Conservation (phyloP, 768 basidiomycete species). For the Strobilomyces dryophilus region DNA sequence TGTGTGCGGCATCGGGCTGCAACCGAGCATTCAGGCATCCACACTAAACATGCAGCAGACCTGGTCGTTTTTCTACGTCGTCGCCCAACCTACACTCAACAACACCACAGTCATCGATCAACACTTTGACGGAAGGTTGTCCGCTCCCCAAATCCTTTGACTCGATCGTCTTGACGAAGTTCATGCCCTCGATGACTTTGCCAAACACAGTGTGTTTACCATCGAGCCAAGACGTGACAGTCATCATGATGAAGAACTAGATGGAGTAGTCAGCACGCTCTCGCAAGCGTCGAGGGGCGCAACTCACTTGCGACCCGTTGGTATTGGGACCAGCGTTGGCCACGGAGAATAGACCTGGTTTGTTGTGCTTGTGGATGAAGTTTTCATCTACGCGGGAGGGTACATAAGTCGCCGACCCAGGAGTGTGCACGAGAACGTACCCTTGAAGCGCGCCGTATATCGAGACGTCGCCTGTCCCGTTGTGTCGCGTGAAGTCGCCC, state of each 20-base stretch:
- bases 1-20: too few species aligned
- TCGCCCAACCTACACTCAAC: conserved; percentile 27
- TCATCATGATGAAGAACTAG: conserved; percentile 78
- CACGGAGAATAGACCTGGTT: too few species aligned
- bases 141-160: too few species aligned
- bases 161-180: too few species aligned
- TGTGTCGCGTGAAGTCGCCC: conserved; percentile 74
- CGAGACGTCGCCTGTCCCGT: too few species aligned
- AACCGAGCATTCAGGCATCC: conserved; percentile 4
- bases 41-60: background rate
- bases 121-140: conserved; percentile 44
- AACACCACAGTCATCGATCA: conserved; percentile 53
- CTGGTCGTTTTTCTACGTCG: background rate
- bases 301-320: conserved; percentile 69
- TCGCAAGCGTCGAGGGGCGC: background rate
- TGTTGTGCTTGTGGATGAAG: too few species aligned
- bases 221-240: conserved; percentile 57
- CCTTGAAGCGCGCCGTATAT: too few species aligned
- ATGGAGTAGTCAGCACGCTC: background rate
- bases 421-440: too few species aligned
- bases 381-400: too few species aligned
- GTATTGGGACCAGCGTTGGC: conserved; percentile 84
- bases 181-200: too few species aligned
- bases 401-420: too few species aligned
- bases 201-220: conserved; percentile 46